phyloP scores from a whole-genome alignment of 139 green algal genomes.

The Closterium sp. region DNA sequence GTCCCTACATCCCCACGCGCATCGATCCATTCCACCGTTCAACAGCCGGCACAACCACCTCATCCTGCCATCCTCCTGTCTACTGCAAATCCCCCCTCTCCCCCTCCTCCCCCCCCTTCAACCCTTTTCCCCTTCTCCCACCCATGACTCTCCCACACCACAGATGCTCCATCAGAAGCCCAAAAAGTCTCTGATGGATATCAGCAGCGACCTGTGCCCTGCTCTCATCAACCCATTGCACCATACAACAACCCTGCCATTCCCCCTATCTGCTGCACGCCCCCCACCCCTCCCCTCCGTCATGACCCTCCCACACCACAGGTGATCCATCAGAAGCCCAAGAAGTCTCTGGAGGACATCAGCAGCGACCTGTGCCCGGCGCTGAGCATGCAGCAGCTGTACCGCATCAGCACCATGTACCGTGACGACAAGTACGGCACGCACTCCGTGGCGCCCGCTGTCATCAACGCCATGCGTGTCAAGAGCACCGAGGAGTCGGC shows the following conservation, averaged over 20 bases:
- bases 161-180: slow-evolving; percentile 89
- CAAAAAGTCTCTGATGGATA: slow-evolving; percentile 92
- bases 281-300: neutral
- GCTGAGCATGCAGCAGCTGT: slow-evolving; percentile 89
- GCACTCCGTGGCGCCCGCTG: slow-evolving; percentile 82
- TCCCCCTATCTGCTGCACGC: neutral
- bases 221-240: slow-evolving; percentile 57
- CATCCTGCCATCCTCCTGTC: too few relatives aligned
- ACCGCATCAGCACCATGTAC: slow-evolving; percentile 99
- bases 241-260: neutral
- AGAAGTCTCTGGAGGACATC: slow-evolving; percentile 93
- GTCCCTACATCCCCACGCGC: neutral
- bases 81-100: too few relatives aligned
- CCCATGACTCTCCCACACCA: too few relatives aligned
- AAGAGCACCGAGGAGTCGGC: slow-evolving; percentile 81
- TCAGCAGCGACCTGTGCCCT: slow-evolving; percentile 91
- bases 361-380: slow-evolving; percentile 88
- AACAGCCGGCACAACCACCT: too few relatives aligned
- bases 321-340: slow-evolving; percentile 92
- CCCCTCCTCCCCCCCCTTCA: too few relatives aligned
- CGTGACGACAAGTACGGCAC: slow-evolving; percentile 84
- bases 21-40: neutral
- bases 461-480: slow-evolving; percentile 80
- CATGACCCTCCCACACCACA: neutral
- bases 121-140: neutral